Evolutionary conservation across 2,329 filamentous ascomycete species (phyloP).

Genomic region (Sordariomycetes sp.): DNA sequence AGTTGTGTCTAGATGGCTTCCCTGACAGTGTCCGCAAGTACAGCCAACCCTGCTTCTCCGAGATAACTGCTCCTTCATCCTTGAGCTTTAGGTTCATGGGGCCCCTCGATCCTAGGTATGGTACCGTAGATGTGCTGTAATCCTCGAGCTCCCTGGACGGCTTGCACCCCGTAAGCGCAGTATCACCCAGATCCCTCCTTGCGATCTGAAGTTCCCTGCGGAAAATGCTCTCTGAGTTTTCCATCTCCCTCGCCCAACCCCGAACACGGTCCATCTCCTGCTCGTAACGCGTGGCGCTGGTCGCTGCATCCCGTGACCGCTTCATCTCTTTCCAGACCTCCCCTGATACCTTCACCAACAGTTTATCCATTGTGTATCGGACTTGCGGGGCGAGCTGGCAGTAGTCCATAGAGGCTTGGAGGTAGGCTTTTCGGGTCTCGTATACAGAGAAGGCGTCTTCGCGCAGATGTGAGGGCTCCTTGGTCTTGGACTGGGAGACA

Average conservation of each 20-base stretch:
- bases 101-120: conserved; percentile 66
- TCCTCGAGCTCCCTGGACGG: conserved; percentile 90
- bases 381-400: conserved; percentile 82
- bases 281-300: conserved; percentile 56
- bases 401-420: conserved; percentile 90
- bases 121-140: conserved; percentile 83
- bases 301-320: conserved; percentile 55
- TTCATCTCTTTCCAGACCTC: conserved; percentile 88
- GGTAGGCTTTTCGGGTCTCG: conserved; percentile 81
- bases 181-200: conserved; percentile 73
- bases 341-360: conserved; percentile 74
- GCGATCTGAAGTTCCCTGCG: conserved; percentile 72
- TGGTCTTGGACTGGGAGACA: conserved; percentile 78
- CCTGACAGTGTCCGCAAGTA: conserved; percentile 74
- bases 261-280: conserved; percentile 84
- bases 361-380: conserved; percentile 72
- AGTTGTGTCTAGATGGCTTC: conserved; percentile 82
- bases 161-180: conserved; percentile 58
- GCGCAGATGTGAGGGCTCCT: conserved; percentile 81
- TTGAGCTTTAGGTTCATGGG: conserved; percentile 54
- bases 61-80: conserved; percentile 37
- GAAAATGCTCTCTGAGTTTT: conserved; percentile 76
- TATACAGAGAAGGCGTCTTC: conserved; percentile 96
- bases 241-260: conserved; percentile 93
- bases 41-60: conserved; percentile 92